phyloP scores from a whole-genome alignment of 176 grass and related monocot species.

The Cenchrus purpureus region DNA sequence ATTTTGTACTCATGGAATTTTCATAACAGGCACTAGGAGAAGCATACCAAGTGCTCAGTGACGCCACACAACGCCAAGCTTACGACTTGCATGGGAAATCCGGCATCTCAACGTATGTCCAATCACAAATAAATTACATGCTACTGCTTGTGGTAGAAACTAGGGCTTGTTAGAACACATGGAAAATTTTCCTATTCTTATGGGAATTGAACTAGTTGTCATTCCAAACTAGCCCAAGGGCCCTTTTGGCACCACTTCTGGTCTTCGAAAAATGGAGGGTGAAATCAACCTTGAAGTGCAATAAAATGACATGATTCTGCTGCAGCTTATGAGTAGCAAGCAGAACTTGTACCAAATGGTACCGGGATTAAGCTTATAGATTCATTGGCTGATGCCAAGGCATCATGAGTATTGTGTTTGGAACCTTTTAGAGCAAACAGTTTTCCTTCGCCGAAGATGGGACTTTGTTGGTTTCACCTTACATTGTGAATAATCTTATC shows the following conservation, averaged over 20 bases:
- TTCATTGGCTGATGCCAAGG: background rate
- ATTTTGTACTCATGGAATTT: conserved; percentile 10
- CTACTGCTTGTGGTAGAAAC: background rate
- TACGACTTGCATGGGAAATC: conserved; percentile 87
- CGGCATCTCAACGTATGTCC: conserved; percentile 90
- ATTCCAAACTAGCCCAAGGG: background rate
- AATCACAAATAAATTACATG: conserved; percentile 11
- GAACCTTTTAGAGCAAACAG: conserved; percentile 16
- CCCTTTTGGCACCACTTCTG: background rate
- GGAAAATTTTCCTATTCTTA: background rate
- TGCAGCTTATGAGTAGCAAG: background rate
- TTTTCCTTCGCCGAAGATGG: conserved; percentile 13
- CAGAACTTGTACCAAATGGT: background rate
- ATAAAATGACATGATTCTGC: background rate
- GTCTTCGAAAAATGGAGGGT: too few species aligned
- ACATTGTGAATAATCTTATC: background rate
- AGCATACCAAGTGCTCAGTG: conserved; percentile 98
- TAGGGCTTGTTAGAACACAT: background rate
- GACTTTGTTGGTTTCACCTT: background rate
- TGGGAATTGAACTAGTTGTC: background rate
- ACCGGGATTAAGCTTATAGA: background rate
- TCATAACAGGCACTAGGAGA: conserved; percentile 83
- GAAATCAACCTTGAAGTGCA: background rate
- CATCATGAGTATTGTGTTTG: conserved; percentile 15
- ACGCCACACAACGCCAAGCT: conserved; percentile 73